Conservation (phyloP, 2,329 filamentous ascomycete species). For the Cryphonectria parasitica region DNA sequence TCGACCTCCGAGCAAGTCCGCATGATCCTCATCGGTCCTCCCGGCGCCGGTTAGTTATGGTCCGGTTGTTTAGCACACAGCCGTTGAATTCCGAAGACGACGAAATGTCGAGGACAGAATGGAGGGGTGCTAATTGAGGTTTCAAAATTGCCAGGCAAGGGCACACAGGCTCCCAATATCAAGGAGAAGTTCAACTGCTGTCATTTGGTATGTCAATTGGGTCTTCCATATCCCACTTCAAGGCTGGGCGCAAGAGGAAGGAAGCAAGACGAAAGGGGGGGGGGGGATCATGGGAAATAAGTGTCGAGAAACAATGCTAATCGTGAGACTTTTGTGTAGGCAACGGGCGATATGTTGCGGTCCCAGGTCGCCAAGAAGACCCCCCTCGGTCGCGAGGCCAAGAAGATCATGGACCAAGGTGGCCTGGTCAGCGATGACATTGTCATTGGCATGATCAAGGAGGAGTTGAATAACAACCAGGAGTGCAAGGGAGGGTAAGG, state of each 20-base stretch:
- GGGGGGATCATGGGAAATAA: too few relatives aligned
- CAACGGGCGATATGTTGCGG: conserved; percentile 98
- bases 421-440: conserved; percentile 98
- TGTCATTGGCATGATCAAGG: conserved; percentile 99
- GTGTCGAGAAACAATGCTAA: background rate
- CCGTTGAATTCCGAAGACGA: background rate
- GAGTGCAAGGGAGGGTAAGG: conserved; percentile 95
- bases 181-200: conserved; percentile 98
- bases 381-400: conserved; percentile 87
- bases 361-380: conserved; percentile 99
- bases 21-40: conserved; percentile 97
- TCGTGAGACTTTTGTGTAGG: conserved; percentile 54
- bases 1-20: conserved; percentile 71
- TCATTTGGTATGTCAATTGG: conserved; percentile 74
- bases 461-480: conserved; percentile 88
- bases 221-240: background rate
- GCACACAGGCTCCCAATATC: conserved; percentile 96
- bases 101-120: conserved; percentile 9
- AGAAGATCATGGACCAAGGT: conserved; percentile 99
- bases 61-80: background rate
- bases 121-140: conserved; percentile 30
- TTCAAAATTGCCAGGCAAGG: conserved; percentile 72
- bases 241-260: background rate
- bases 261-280: background rate
- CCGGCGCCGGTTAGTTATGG: conserved; percentile 75